Conservation (phyloP, 805 yeast species). For the Kodamaea kaohsiungensis region DNA sequence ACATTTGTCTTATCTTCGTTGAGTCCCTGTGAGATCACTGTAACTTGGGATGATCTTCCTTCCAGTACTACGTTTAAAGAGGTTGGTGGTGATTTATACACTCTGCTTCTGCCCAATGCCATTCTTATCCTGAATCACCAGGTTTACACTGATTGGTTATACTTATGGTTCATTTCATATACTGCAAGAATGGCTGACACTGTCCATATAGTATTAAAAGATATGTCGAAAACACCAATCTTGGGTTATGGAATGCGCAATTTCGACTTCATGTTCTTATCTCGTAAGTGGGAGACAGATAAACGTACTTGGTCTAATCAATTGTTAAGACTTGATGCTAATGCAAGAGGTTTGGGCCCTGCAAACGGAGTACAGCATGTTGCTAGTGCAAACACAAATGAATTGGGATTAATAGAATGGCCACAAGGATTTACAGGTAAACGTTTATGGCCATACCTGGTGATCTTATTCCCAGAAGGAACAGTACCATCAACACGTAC, state of each 20-base stretch:
- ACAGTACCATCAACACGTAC: constrained; percentile 79
- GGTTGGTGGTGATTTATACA: constrained; percentile 5
- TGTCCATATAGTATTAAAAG: constrained; percentile 75
- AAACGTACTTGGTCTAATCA: constrained; percentile 55
- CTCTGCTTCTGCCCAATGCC: constrained; percentile 41
- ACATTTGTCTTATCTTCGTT: constrained; percentile 50
- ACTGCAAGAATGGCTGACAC: constrained; percentile 64
- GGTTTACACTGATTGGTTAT: constrained; percentile 92
- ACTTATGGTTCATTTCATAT: constrained; percentile 82
- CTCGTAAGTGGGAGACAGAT: constrained; percentile 86
- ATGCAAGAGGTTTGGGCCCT: constrained; percentile 59
- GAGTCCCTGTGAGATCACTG: constrained; percentile 52
- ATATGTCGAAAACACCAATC: constrained; percentile 71
- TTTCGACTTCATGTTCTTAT: constrained; percentile 74
- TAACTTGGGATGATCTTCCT: constrained; percentile 46
- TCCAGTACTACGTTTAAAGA: constrained; percentile 15
- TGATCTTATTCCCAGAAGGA: constrained; percentile 91
- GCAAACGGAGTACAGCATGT: constrained; percentile 41
- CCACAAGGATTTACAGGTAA: constrained; percentile 28
- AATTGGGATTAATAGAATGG: constrained; percentile 23
- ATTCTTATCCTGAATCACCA: constrained; percentile 88
- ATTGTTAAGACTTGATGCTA: constrained; percentile 58
- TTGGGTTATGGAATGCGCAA: constrained; percentile 85
- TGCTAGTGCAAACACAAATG: constrained; percentile 27
- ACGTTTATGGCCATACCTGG: constrained; percentile 50